phyloP scores from a whole-genome alignment of 805 yeast genomes.

The Ogataea sp. region DNA sequence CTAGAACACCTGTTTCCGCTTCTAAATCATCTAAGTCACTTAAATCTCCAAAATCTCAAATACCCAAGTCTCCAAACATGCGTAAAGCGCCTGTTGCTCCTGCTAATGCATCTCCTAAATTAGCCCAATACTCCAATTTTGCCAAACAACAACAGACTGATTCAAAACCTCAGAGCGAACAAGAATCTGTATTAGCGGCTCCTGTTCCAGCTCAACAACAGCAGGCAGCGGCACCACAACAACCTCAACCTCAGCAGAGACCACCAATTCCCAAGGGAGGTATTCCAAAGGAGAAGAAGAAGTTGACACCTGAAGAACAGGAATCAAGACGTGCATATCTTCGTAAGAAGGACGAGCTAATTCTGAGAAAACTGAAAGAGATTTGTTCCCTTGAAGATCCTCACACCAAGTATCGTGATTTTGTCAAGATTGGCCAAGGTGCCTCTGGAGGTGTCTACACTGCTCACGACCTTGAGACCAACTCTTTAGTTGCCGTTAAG shows the following conservation, averaged over 20 bases:
- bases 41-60: background rate
- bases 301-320: constrained; percentile 45
- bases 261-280: constrained; percentile 26
- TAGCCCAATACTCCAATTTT: background rate
- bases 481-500: constrained; percentile 78
- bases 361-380: constrained; percentile 58
- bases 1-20: background rate
- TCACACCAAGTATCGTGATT: constrained; percentile 51
- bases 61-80: background rate
- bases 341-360: constrained; percentile 54
- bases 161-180: too few relatives aligned
- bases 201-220: background rate
- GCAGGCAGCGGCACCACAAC: background rate
- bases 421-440: constrained; percentile 92
- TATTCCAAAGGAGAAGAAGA: constrained; percentile 14
- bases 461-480: constrained; percentile 56
- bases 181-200: too few relatives aligned
- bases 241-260: background rate
- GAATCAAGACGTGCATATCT: constrained; percentile 72
- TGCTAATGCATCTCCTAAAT: background rate
- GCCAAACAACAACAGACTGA: background rate
- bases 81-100: background rate
- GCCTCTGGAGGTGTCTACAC: constrained; percentile 97
- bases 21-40: background rate
- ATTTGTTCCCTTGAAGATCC: constrained; percentile 90